Percentiles rank a stretch among this genome's conserved stretches.
These are phyloP conservation scores for Lachnum nothofagi DNA, from an alignment of 2,329 filamentous ascomycete genomes.

Conservation along the genomic window DNA sequence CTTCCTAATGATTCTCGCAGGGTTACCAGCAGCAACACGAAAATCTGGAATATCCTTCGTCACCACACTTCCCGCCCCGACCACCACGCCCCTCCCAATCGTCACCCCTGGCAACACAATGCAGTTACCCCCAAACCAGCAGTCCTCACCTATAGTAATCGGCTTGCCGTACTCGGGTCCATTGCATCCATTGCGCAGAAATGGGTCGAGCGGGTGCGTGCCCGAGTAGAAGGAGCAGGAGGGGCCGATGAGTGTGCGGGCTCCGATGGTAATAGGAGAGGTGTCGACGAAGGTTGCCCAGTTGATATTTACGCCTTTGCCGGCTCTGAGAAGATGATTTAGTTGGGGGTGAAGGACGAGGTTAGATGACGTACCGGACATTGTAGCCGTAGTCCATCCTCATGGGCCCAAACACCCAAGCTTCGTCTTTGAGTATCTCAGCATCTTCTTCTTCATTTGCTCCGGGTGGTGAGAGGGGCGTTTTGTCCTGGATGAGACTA, in stretches of 20 bases:
- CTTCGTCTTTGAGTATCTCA: slow-evolving; percentile 55
- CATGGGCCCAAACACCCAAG: slow-evolving; percentile 67
- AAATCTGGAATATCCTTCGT: slow-evolving; percentile 68
- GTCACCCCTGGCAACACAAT: slow-evolving; percentile 70
- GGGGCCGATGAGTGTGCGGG: slow-evolving; percentile 72
- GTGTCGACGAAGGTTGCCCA: slow-evolving; percentile 73
- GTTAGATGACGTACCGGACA: slow-evolving; percentile 43
- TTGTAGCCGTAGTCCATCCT: slow-evolving; percentile 75
- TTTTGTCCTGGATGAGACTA: slow-evolving; percentile 51
- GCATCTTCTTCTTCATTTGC: slow-evolving; percentile 60
- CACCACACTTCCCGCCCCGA: slow-evolving; percentile 79
- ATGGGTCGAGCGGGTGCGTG: slow-evolving; percentile 72
- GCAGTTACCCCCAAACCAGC: slow-evolving; percentile 71
- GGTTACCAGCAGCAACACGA: slow-evolving; percentile 61
- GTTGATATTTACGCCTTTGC: slow-evolving; percentile 69
- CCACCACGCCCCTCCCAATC: slow-evolving; percentile 66
- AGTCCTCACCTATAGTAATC: slow-evolving; percentile 73
- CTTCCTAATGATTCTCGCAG: slow-evolving; percentile 52
- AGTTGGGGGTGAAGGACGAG: neutral
- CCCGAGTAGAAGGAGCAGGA: slow-evolving; percentile 72
- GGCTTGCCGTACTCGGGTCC: slow-evolving; percentile 72
- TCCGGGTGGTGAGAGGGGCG: slow-evolving; percentile 56
- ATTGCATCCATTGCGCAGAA: slow-evolving; percentile 64
- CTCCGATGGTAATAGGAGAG: slow-evolving; percentile 67
- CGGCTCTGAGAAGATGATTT: slow-evolving; percentile 44